Evolutionary conservation across 805 yeast species (phyloP).

Genomic region (Lipomyces japonicus): DNA sequence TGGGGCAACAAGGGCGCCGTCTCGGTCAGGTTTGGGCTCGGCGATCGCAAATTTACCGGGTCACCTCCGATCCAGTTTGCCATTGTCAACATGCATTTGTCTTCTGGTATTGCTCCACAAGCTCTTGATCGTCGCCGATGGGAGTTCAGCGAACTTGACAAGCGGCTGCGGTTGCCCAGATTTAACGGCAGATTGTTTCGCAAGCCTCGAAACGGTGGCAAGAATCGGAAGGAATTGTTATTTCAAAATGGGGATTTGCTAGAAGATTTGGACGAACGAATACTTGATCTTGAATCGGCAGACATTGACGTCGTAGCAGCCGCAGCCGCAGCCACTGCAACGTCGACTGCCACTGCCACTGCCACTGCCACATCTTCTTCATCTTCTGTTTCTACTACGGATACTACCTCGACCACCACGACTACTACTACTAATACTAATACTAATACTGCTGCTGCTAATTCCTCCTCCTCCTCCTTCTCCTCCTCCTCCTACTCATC

Average conservation of each 20-base stretch:
- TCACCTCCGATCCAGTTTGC: constrained; percentile 35
- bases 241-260: constrained; percentile 34
- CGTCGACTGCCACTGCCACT: constrained; percentile 3
- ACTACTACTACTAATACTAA: neutral
- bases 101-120: constrained; percentile 47
- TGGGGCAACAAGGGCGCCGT: constrained; percentile 67
- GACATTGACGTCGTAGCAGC: constrained; percentile 11
- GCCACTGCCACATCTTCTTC: constrained; percentile 9
- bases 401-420: constrained; percentile 4
- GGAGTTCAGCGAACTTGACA: constrained; percentile 44
- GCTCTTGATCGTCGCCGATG: constrained; percentile 43
- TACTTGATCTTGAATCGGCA: constrained; percentile 31
- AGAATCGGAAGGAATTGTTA: constrained; percentile 24
- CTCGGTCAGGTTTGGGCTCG: constrained; percentile 44
- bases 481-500: too few relatives aligned
- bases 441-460: too few relatives aligned
- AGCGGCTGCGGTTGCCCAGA: constrained; percentile 33
- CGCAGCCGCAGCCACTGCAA: constrained; percentile 1
- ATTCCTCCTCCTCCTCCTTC: too few relatives aligned
- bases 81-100: constrained; percentile 52
- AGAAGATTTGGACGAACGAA: constrained; percentile 30
- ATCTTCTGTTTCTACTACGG: neutral
- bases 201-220: constrained; percentile 22
- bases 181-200: constrained; percentile 21
- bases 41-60: constrained; percentile 36